phyloP scores from a whole-genome alignment of 352 stramenopile genomes.

The Pythium grandisporangium region DNA sequence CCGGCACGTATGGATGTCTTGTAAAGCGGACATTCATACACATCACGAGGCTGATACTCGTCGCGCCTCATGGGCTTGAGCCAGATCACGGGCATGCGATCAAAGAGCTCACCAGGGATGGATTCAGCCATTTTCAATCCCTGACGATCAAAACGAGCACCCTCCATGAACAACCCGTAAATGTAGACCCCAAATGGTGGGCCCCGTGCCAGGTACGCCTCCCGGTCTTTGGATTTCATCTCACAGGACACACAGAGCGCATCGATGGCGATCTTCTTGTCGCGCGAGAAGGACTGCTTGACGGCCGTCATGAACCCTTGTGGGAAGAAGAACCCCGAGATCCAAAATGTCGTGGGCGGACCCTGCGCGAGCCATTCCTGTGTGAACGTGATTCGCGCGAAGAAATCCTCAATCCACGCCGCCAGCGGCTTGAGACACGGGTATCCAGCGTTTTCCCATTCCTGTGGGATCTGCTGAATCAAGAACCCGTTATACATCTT shows the following conservation, averaged over 20 bases:
- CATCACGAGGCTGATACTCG: slow-evolving; percentile 58
- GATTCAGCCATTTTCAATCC: slow-evolving; percentile 83
- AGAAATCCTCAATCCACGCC: slow-evolving; percentile 91
- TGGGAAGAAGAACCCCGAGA: slow-evolving; percentile 94
- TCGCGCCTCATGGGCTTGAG: slow-evolving; percentile 75
- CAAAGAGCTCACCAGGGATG: slow-evolving; percentile 81
- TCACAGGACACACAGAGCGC: slow-evolving; percentile 82
- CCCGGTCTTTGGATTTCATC: slow-evolving; percentile 67
- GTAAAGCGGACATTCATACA: slow-evolving; percentile 91
- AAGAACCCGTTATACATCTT: slow-evolving; percentile 91
- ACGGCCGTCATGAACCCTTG: slow-evolving; percentile 94
- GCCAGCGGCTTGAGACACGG: slow-evolving; percentile 88
- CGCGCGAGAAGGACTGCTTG: slow-evolving; percentile 88
- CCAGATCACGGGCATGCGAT: slow-evolving; percentile 89
- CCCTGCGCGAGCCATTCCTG: slow-evolving; percentile 78
- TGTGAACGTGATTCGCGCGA: slow-evolving; percentile 79
- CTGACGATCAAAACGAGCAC: slow-evolving; percentile 81
- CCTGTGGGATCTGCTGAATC: slow-evolving; percentile 80
- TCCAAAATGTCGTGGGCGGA: slow-evolving; percentile 80
- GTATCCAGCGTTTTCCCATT: slow-evolving; percentile 88
- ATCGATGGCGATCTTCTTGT: slow-evolving; percentile 90
- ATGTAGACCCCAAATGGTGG: slow-evolving; percentile 89
- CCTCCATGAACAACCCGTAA: slow-evolving; percentile 93
- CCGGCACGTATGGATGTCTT: slow-evolving; percentile 89
- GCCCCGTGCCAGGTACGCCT: slow-evolving; percentile 41